Conservation (phyloP, 1,139 yeast species). For the Meyerozyma smithsonii region DNA sequence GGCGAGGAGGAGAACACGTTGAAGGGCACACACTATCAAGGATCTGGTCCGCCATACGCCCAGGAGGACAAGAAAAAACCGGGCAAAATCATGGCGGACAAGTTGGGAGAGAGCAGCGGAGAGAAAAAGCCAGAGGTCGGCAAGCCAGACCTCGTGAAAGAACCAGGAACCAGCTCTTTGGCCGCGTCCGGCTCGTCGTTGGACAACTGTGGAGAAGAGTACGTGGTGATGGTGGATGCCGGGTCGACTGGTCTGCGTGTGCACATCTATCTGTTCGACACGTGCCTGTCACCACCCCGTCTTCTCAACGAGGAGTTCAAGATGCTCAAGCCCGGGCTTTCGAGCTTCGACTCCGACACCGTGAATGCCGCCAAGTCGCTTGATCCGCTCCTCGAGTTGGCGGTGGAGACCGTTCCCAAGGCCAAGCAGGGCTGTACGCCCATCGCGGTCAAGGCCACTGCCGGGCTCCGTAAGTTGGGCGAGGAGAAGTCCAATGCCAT, state of each 20-base stretch:
- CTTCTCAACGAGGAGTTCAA: conserved; percentile 76
- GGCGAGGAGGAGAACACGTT: conserved; percentile 27
- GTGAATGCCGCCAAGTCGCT: conserved; percentile 82
- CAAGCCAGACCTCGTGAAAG: neutral
- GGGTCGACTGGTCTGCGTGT: conserved; percentile 97
- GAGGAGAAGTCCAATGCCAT: conserved; percentile 65
- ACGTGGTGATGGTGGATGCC: conserved; percentile 90
- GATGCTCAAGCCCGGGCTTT: conserved; percentile 90
- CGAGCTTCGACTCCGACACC: conserved; percentile 77
- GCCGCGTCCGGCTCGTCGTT: conserved; percentile 19
- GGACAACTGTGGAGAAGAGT: conserved; percentile 31
- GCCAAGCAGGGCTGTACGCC: conserved; percentile 78
- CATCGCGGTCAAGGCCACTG: conserved; percentile 95
- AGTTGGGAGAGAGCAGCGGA: conserved; percentile 11
- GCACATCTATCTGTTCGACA: conserved; percentile 86
- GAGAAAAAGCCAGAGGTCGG: conserved; percentile 7
- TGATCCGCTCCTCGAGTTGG: conserved; percentile 72
- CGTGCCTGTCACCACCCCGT: conserved; percentile 76
- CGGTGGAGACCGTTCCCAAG: conserved; percentile 72
- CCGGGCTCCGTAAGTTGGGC: conserved; percentile 89
- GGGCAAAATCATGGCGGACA: conserved; percentile 23
- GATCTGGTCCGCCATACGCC: conserved; percentile 34
- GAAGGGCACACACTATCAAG: conserved; percentile 30
- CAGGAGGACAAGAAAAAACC: conserved; percentile 10
- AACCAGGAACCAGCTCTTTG: conserved; percentile 2